Evolutionary conservation across 1,284 basidiomycete genomes (phyloP), one percentile per base, ranked within the genome.

Genomic region (Ustilago xerochloae): DNA sequence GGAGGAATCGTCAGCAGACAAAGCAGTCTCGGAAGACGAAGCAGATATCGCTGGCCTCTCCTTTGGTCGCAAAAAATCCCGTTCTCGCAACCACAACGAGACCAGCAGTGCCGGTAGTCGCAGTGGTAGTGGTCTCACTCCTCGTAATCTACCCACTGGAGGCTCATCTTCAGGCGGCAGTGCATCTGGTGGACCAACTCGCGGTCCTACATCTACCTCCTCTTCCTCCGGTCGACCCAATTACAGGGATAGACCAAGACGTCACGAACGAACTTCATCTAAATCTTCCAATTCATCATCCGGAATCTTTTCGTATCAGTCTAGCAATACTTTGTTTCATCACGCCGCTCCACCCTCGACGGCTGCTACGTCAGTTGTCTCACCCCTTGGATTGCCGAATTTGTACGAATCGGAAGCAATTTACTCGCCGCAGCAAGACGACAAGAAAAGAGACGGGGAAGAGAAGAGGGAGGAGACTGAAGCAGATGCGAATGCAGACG

Each of bases 1-100:
- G n/a, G 51, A 53, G 36, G 26, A 32, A 8, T 30, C 49, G 3
- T 10, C 33, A 20, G 63, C 58, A 6, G 61, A 69, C 29, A 55
- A 63, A 9, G 18, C 53, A 6, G 58, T 63, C 5, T 76, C 76
- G 0, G 78, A 80, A 38, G 78, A 80, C 51, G 78, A 80, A 43
- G 77, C 78, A 2, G 78, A 80, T 43, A 80, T 80, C 26, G 78
- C 77, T 3, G 78, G 78, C 1, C 63, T 79, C 4, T 74, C 74
- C 4, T 79, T 80, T 30, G 65, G 75, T 12, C 73, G 71, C 53
- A 69, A 68, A 22, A 62, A 59, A 32, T 41, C 36, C 6, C 39
- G 48, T 3, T 20, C 32, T 12, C 70, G 64, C 33, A 46, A 48
- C 29, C 30, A 69, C 15, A 32, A 43, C 5, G 62, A n/a, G n/a